Evolutionary conservation across 441 rosid genomes (phyloP).

Genomic region (Corymbia citriodora): DNA sequence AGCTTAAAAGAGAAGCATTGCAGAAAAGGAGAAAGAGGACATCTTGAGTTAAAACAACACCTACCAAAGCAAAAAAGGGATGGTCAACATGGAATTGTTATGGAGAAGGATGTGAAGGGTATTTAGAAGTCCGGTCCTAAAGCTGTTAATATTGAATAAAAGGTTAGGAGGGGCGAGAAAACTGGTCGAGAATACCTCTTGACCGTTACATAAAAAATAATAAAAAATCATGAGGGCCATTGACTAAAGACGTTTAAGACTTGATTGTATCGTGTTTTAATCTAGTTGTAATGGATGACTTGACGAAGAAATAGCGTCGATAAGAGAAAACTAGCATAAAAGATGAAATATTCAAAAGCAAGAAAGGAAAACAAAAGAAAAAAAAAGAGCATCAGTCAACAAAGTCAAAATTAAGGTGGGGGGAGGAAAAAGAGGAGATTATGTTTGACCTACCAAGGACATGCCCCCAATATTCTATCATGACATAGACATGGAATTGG

Average conservation of each 20-base stretch:
- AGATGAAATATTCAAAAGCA: neutral
- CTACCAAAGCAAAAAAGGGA: neutral
- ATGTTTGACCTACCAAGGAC: neutral
- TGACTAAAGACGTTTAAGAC: neutral
- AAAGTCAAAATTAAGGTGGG: neutral
- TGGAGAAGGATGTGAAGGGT: neutral
- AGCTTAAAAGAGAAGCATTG: neutral
- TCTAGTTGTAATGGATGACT: neutral
- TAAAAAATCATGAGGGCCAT: neutral
- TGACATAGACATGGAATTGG: neutral
- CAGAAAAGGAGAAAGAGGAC: neutral
- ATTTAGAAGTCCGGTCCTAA: neutral
- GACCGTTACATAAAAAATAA: neutral
- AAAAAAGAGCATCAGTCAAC: neutral
- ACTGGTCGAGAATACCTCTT: neutral
- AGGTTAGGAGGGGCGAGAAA: neutral
- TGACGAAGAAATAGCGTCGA: neutral
- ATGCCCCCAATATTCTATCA: neutral
- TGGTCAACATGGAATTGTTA: neutral
- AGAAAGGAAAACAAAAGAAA: neutral
- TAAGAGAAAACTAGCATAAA: neutral
- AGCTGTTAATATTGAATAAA: neutral
- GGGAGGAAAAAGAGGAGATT: neutral
- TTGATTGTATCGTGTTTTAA: neutral
- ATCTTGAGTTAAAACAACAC: neutral